These are phyloP conservation scores for Avena atlantica DNA, from an alignment of 176 grass and related monocot genomes.

Conservation along the genomic window DNA sequence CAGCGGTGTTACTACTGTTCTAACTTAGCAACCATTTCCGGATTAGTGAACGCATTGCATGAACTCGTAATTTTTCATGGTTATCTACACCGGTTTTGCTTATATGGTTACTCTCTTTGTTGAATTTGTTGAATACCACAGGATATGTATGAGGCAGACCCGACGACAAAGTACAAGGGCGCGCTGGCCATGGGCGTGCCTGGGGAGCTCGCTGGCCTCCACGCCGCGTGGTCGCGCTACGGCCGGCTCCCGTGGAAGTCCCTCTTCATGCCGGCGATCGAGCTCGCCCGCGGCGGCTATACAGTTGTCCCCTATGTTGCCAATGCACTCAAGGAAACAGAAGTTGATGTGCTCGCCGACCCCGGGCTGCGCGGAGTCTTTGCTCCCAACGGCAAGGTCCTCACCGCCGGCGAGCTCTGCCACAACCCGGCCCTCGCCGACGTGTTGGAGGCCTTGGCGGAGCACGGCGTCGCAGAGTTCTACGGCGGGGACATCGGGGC, in stretches of 20 bases:
- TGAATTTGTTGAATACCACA: no score
- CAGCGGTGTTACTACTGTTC: no score
- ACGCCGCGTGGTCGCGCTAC: constrained; percentile 71
- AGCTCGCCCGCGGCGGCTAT: constrained; percentile 75
- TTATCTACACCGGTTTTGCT: no score
- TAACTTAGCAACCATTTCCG: no score
- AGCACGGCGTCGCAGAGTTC: constrained; percentile 33
- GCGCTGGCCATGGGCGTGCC: constrained; percentile 82
- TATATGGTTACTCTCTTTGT: no score
- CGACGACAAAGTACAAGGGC: constrained; percentile 56
- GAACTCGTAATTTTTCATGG: no score
- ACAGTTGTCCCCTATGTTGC: constrained; percentile 54
- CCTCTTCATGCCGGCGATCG: constrained; percentile 74
- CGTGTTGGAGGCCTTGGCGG: constrained; percentile 60
- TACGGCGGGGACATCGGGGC: no score
- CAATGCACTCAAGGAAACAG: constrained; percentile 34
- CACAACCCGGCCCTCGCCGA: constrained; percentile 70
- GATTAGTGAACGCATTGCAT: no score
- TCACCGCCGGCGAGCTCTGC: constrained; percentile 66
- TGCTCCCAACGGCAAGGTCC: constrained; percentile 58
- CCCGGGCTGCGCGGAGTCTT: constrained; percentile 76
- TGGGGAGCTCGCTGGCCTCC: constrained; percentile 83
- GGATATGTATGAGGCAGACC: constrained; percentile 80
- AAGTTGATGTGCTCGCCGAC: constrained; percentile 59
- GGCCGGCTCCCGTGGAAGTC: constrained; percentile 68